These are phyloP conservation scores for Schizophyllum commune DNA, from an alignment of 1,284 basidiomycete genomes.

Conservation along the genomic window DNA sequence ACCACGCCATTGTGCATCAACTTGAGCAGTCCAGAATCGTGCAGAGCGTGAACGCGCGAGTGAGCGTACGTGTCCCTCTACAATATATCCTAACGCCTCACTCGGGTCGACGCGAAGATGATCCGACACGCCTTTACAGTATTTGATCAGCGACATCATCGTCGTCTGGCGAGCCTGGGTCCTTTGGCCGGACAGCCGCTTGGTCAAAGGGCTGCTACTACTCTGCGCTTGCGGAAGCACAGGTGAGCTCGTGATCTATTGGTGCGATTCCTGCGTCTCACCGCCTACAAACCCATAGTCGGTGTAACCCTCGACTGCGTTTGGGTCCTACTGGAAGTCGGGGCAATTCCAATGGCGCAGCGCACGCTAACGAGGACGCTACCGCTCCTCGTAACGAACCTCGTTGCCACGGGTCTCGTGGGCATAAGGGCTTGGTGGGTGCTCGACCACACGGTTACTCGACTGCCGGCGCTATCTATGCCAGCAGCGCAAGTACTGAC, in stretches of 20 bases:
- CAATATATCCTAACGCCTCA: no score
- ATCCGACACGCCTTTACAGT: background rate
- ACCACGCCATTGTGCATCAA: no score
- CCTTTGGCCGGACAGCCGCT: background rate
- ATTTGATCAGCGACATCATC: slow-evolving; percentile 8
- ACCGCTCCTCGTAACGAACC: slow-evolving; percentile 9
- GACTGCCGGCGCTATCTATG: no score
- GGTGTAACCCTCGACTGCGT: slow-evolving; percentile 1
- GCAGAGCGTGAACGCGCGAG: no score
- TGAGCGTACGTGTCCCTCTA: no score
- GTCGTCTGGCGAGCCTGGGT: slow-evolving; percentile 9
- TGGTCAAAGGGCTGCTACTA: background rate
- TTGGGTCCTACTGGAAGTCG: background rate
- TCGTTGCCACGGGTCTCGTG: slow-evolving; percentile 4
- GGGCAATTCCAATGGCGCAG: slow-evolving; percentile 1
- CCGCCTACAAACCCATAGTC: background rate
- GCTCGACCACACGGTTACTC: no score
- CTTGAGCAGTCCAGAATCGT: no score
- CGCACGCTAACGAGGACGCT: slow-evolving; percentile 4
- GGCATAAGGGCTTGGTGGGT: slow-evolving; percentile 8
- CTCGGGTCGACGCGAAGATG: no score
- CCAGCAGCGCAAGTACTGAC: no score
- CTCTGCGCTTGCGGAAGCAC: background rate
- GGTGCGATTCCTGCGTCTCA: background rate
- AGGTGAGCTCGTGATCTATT: background rate